Base-by-base conservation (phyloP, 2,329 filamentous ascomycete genomes). In the Septoria petroselini region DNA sequence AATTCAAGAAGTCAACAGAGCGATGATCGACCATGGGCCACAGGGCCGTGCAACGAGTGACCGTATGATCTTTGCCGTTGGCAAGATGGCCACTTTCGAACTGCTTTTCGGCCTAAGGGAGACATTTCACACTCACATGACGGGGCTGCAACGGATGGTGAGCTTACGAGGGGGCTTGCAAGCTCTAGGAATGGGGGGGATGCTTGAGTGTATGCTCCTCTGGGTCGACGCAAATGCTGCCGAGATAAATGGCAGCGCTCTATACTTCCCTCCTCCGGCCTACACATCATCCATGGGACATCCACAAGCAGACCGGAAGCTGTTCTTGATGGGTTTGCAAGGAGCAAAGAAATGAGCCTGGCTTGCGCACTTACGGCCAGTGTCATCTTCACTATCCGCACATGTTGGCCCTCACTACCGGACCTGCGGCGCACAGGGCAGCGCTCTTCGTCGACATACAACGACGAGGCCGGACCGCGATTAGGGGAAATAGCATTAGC, bases 81-180 rank as follows among this genome's bases (percentile, higher is more conserved):
- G 73, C 27, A 74, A 76, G 54, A 75, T 79, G 74, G 76, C 75
- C 7, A 73, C 71, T 52, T 78, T 75, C 58, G 76, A 79, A 57
- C 74, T 74, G n/a, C 72, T 77, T 53, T 76, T 72, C 54, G 75
- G 75, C 17, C 67, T 69, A 15, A 57, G 67, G 15, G 59, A 65
- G 3, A 66, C 68, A 11, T 78, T 73, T 51, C 62, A 68, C 42
- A 69, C 71, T 3, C 76, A 79, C 63, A 78, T 78, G 75, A 63
- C 64, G 1, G 75, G 71, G 3, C 62, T 78, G 19, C 53, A 60
- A 30, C 63, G 67, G 14, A 73, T 76, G 63, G 63, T 79, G 8
- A 63, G 62, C 14, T 53, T 75, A 34, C 68, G 75, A 14, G 75
- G 75, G 3, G 76, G 76, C 2, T 57, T 78, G 9, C 43, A 58